Evolutionary conservation across 352 stramenopile genomes (phyloP).

Genomic region (Phytopythium cucurbitacearum): DNA sequence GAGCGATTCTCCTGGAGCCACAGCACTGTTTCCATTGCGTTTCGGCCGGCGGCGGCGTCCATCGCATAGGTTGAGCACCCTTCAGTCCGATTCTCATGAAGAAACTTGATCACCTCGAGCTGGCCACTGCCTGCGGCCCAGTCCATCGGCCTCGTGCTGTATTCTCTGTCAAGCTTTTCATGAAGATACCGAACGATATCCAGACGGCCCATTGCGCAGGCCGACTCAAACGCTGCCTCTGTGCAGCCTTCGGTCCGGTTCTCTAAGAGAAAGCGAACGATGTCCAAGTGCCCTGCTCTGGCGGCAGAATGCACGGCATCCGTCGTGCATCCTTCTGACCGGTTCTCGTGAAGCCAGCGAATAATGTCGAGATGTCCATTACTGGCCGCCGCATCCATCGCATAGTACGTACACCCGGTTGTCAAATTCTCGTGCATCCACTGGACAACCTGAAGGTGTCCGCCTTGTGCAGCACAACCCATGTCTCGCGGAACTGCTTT

Average conservation of each 20-base stretch:
- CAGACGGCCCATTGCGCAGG: conserved; percentile 3
- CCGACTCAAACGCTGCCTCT: background rate
- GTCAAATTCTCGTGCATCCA: conserved; percentile 3
- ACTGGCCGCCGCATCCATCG: conserved; percentile 4
- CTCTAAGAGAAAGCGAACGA: conserved; percentile 1
- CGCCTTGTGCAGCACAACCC: conserved; percentile 2
- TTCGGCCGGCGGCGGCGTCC: background rate
- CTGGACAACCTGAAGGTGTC: conserved; percentile 3
- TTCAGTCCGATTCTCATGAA: background rate
- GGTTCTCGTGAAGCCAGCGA: conserved; percentile 6
- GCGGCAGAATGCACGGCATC: conserved; percentile 4
- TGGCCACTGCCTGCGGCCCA: background rate
- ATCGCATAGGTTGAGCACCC: background rate
- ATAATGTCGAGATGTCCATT: conserved; percentile 5
- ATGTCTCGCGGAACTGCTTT: conserved; percentile 5
- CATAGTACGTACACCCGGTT: conserved; percentile 2
- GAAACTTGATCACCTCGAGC: background rate
- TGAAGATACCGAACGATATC: conserved; percentile 11
- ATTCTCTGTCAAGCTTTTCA: background rate
- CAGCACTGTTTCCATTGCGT: background rate
- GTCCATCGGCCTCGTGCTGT: background rate
- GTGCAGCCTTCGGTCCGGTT: conserved; percentile 2
- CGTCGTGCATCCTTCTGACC: conserved; percentile 4
- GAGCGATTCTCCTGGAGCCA: background rate
- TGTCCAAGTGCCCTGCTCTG: conserved; percentile 1